Conservation (phyloP, 169 alveolate genomes). For the Ichthyophthirius multifiliis region DNA sequence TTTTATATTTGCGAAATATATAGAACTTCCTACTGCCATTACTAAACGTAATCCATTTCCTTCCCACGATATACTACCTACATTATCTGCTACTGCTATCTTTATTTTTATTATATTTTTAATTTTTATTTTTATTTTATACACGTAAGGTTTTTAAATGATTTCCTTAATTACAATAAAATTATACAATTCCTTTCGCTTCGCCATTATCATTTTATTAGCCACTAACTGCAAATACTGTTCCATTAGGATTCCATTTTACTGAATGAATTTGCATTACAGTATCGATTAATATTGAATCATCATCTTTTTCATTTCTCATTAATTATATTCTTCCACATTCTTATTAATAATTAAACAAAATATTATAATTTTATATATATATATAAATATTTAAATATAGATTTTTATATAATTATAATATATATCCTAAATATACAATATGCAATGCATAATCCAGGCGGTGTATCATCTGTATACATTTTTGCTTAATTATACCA, state of each 20-base stretch:
- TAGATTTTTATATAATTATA: constrained; percentile 40
- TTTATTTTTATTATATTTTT: neutral
- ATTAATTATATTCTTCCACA: constrained; percentile 88
- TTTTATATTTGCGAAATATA: constrained; percentile 86
- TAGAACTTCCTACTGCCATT: constrained; percentile 79
- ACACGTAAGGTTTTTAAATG: constrained; percentile 83
- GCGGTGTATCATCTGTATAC: constrained; percentile 53
- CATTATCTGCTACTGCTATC: neutral
- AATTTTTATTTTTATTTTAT: constrained; percentile 63
- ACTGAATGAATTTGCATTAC: constrained; percentile 65
- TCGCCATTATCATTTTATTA: constrained; percentile 53
- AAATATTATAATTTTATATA: too few relatives aligned
- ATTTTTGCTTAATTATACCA: constrained; percentile 65
- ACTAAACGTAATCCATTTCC: constrained; percentile 85
- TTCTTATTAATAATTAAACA: constrained; percentile 52
- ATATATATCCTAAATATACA: constrained; percentile 8
- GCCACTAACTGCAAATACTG: constrained; percentile 85
- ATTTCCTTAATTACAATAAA: constrained; percentile 81
- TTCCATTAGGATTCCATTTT: constrained; percentile 85
- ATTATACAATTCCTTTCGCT: constrained; percentile 74
- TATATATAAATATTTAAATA: neutral
- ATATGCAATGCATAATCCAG: constrained; percentile 26
- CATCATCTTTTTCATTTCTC: constrained; percentile 83
- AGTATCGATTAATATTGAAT: constrained; percentile 79
- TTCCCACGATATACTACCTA: constrained; percentile 66